Conservation (phyloP, 2,329 filamentous ascomycete species). For the Exserohilum turcica region DNA sequence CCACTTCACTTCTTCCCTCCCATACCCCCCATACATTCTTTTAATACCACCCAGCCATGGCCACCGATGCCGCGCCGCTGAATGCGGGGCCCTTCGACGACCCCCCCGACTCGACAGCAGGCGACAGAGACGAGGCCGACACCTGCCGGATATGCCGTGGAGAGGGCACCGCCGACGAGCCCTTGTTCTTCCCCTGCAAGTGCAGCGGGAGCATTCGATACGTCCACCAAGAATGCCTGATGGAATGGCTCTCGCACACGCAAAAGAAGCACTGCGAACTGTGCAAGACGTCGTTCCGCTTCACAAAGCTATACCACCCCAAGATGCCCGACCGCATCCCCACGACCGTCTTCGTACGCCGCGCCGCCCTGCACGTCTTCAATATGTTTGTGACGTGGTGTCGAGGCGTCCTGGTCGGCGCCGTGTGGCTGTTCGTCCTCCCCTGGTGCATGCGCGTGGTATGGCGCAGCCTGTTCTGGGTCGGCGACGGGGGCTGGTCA, state of each 20-base stretch:
- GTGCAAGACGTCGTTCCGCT: slow-evolving; percentile 97
- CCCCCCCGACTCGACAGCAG: slow-evolving; percentile 19
- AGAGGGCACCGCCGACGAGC: slow-evolving; percentile 80
- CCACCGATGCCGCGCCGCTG: slow-evolving; percentile 24
- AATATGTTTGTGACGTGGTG: slow-evolving; percentile 77
- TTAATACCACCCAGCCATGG: slow-evolving; percentile 23
- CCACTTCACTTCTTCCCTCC: slow-evolving; percentile 1
- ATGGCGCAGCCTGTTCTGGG: slow-evolving; percentile 94
- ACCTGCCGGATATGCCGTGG: slow-evolving; percentile 98
- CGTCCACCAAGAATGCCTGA: slow-evolving; percentile 95
- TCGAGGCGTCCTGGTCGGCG: slow-evolving; percentile 75
- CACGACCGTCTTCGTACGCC: slow-evolving; percentile 76
- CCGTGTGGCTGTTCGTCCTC: slow-evolving; percentile 87
- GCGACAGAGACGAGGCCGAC: slow-evolving; percentile 63
- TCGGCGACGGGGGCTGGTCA: slow-evolving; percentile 77
- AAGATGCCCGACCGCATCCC: slow-evolving; percentile 89
- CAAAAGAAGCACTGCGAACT: slow-evolving; percentile 99
- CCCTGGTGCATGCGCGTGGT: slow-evolving; percentile 90
- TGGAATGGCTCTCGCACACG: slow-evolving; percentile 98
- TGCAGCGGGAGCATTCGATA: slow-evolving; percentile 99
- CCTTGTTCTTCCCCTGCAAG: slow-evolving; percentile 96
- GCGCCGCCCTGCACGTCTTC: slow-evolving; percentile 74
- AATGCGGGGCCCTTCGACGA: slow-evolving; percentile 20
- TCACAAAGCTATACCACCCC: slow-evolving; percentile 95
- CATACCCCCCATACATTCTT: background rate